Evolutionary conservation across 495 filamentous ascomycete genomes (phyloP).

Genomic region (Penicillium roqueforti): DNA sequence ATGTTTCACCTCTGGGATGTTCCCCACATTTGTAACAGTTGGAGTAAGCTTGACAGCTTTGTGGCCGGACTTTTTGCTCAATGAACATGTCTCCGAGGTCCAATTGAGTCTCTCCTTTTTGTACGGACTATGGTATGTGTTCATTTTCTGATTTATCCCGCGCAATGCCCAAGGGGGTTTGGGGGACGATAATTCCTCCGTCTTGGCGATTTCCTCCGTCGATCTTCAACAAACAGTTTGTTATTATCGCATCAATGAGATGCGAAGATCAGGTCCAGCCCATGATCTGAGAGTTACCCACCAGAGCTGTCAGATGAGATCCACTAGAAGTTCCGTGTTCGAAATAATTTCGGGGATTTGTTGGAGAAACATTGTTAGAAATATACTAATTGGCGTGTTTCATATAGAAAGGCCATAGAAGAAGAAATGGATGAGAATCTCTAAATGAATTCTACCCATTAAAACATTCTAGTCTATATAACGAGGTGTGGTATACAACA

Average conservation of each 20-base stretch:
- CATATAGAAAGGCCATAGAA: not conserved
- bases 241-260: constrained; percentile 7
- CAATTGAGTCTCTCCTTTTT: not conserved
- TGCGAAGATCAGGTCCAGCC: not conserved
- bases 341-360: not conserved
- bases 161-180: not conserved
- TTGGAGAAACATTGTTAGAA: not conserved
- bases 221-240: not conserved
- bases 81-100: constrained; percentile 9
- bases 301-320: not conserved
- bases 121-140: not conserved
- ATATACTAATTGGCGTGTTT: not conserved
- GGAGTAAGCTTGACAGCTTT: constrained; percentile 2
- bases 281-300: too few relatives aligned
- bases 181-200: not conserved
- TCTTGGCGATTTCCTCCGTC: constrained; percentile 5
- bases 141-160: not conserved
- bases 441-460: not conserved
- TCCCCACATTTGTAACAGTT: constrained; percentile 18
- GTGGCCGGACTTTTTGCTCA: constrained; percentile 11
- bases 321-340: not conserved
- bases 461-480: not conserved
- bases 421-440: not conserved
- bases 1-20: constrained; percentile 18
- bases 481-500: constrained; percentile 3